Conservation (phyloP, 805 yeast genomes). For the Metschnikowia corniflorae region DNA sequence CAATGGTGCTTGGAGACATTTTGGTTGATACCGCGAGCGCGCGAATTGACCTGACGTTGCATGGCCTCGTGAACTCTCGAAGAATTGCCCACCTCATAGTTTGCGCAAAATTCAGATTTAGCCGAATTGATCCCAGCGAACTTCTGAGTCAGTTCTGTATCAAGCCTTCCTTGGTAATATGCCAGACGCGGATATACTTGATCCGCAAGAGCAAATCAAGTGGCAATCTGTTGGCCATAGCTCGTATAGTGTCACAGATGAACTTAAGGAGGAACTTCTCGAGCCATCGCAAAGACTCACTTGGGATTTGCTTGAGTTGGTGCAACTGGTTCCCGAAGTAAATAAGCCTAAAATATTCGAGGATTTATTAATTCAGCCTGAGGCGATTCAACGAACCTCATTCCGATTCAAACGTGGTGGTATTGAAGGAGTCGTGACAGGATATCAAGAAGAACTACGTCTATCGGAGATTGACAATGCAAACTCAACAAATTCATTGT, state of each 20-base stretch:
- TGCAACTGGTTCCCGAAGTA: conserved; percentile 55
- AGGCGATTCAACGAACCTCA: conserved; percentile 57
- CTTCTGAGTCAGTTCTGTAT: no score
- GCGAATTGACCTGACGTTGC: no score
- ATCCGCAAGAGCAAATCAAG: conserved; percentile 5
- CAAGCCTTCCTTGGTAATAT: no score
- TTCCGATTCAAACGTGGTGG: conserved; percentile 73
- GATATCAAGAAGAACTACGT: conserved; percentile 54
- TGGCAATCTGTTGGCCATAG: conserved; percentile 1
- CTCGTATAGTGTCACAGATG: conserved; percentile 4
- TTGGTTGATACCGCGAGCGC: no score
- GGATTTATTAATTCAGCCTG: conserved; percentile 56
- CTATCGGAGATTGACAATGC: conserved; percentile 47
- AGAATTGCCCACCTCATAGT: no score
- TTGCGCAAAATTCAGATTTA: no score
- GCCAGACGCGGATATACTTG: neutral
- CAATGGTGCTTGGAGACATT: no score
- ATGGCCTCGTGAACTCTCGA: no score
- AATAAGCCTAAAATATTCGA: conserved; percentile 36
- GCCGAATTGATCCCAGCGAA: no score
- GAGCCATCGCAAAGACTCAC: conserved; percentile 61
- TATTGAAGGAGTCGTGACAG: conserved; percentile 62
- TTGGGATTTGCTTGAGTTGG: conserved; percentile 66
- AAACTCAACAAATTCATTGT: conserved; percentile 65
- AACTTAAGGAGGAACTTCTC: conserved; percentile 39